These are phyloP conservation scores for Mikania micrantha DNA, from an alignment of 129 eudicot genomes.

Conservation along the genomic window DNA sequence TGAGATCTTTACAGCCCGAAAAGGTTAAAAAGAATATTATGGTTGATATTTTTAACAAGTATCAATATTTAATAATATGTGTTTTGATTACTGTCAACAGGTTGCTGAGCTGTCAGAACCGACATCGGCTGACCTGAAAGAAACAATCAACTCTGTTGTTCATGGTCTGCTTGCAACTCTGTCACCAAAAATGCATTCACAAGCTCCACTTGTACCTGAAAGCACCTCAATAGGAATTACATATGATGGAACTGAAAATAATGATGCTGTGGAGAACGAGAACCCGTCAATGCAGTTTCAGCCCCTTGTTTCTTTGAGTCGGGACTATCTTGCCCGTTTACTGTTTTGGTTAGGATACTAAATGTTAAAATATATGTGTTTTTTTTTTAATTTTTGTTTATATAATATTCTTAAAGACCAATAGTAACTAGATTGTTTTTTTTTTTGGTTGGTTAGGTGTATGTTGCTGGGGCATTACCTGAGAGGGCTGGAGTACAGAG, in stretches of 20 bases:
- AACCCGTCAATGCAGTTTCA: constrained; percentile 86
- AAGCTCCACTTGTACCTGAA: constrained; percentile 53
- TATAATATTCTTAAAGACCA: neutral
- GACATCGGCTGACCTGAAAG: constrained; percentile 70
- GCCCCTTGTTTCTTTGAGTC: constrained; percentile 70
- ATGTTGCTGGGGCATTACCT: constrained; percentile 91
- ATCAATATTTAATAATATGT: neutral
- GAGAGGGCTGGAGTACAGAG: constrained; percentile 78
- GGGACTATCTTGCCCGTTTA: constrained; percentile 90
- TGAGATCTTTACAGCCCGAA: constrained; percentile 89
- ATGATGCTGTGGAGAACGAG: constrained; percentile 62
- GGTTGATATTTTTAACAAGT: neutral
- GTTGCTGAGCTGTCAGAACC: constrained; percentile 96
- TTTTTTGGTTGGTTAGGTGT: constrained; percentile 41
- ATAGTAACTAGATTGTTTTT: neutral
- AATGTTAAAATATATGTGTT: neutral
- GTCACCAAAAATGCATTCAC: constrained; percentile 95
- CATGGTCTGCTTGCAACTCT: constrained; percentile 96
- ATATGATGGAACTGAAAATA: constrained; percentile 32
- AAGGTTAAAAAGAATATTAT: constrained; percentile 39
- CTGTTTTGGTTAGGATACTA: constrained; percentile 62
- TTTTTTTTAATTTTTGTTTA: neutral
- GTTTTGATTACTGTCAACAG: constrained; percentile 30
- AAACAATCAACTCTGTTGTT: constrained; percentile 73
- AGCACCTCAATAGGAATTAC: constrained; percentile 46